Percentiles rank a stretch among this genome's conserved stretches.
These are phyloP conservation scores for Metarhizium robertsii DNA, from an alignment of 2,329 filamentous ascomycete genomes.

Conservation along the genomic window DNA sequence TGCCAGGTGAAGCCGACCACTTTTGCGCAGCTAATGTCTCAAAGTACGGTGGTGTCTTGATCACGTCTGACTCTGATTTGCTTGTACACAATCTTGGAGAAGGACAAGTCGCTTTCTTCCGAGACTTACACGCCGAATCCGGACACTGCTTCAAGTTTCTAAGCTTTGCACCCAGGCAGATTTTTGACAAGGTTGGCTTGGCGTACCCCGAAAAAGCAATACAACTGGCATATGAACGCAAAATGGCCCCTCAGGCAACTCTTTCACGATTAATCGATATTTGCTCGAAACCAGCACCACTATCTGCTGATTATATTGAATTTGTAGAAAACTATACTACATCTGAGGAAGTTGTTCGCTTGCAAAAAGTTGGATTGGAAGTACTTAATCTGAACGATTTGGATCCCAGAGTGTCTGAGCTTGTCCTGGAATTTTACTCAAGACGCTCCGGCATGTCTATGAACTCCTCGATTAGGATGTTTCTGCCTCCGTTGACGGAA, in stretches of 20 bases:
- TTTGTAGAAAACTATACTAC: background rate
- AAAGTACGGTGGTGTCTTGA: slow-evolving; percentile 42
- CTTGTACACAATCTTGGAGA: slow-evolving; percentile 62
- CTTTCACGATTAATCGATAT: slow-evolving; percentile 20
- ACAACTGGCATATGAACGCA: slow-evolving; percentile 27
- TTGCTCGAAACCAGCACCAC: slow-evolving; percentile 13
- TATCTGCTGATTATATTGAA: slow-evolving; percentile 12
- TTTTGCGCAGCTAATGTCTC: slow-evolving; percentile 63
- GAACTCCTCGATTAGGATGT: slow-evolving; percentile 34
- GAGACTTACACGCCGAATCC: slow-evolving; percentile 42
- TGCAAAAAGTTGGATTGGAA: background rate
- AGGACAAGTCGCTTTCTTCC: slow-evolving; percentile 59
- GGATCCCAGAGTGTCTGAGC: slow-evolving; percentile 30
- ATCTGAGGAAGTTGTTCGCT: background rate
- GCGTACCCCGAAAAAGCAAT: slow-evolving; percentile 16
- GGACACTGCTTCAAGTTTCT: slow-evolving; percentile 15
- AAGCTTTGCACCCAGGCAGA: slow-evolving; percentile 24
- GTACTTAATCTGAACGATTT: slow-evolving; percentile 12
- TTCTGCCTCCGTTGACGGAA: slow-evolving; percentile 55
- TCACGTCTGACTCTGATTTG: slow-evolving; percentile 85
- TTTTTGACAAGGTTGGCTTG: slow-evolving; percentile 33
- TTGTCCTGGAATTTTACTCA: slow-evolving; percentile 21
- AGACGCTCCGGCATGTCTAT: background rate
- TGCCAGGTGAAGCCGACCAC: slow-evolving; percentile 77
- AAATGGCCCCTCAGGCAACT: slow-evolving; percentile 16